Conservation (phyloP, 257 asterid genomes). For the Thymus quinquecostatus region DNA sequence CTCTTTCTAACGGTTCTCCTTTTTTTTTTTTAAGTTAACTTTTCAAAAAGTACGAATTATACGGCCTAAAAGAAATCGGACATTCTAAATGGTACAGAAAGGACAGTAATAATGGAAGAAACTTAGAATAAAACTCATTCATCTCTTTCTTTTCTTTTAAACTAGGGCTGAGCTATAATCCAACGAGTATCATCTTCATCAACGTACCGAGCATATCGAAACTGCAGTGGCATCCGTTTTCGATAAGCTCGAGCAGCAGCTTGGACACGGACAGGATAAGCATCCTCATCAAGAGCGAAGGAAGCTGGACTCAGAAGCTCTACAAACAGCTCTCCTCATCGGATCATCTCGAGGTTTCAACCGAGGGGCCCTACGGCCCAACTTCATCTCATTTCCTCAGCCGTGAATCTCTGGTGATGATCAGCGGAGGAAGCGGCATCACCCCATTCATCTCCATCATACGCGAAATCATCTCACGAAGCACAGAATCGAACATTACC, state of each 20-base stretch:
- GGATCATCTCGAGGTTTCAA: slow-evolving; percentile 47
- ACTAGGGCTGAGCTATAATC: slow-evolving; percentile 42
- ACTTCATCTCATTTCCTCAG: slow-evolving; percentile 46
- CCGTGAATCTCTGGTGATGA: slow-evolving; percentile 56
- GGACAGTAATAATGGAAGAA: no score
- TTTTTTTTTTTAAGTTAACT: no score
- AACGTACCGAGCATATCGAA: slow-evolving; percentile 47
- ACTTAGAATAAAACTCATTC: no score
- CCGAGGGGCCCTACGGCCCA: slow-evolving; percentile 68
- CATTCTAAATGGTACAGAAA: no score
- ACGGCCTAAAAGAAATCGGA: no score
- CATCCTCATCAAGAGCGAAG: slow-evolving; percentile 44
- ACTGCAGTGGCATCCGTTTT: slow-evolving; percentile 64
- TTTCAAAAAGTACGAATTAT: no score
- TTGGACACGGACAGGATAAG: slow-evolving; percentile 44
- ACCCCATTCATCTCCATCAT: slow-evolving; percentile 44
- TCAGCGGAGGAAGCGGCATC: slow-evolving; percentile 73
- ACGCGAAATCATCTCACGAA: slow-evolving; percentile 42
- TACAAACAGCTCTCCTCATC: slow-evolving; percentile 38
- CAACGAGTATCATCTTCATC: slow-evolving; percentile 50
- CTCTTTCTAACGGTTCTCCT: no score
- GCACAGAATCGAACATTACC: slow-evolving; percentile 23
- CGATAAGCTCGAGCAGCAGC: slow-evolving; percentile 42
- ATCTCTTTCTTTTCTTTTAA: not conserved
- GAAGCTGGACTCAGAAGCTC: slow-evolving; percentile 50